Base-by-base conservation (phyloP, 768 basidiomycete genomes). In the Hemileccinum rubropunctum region DNA sequence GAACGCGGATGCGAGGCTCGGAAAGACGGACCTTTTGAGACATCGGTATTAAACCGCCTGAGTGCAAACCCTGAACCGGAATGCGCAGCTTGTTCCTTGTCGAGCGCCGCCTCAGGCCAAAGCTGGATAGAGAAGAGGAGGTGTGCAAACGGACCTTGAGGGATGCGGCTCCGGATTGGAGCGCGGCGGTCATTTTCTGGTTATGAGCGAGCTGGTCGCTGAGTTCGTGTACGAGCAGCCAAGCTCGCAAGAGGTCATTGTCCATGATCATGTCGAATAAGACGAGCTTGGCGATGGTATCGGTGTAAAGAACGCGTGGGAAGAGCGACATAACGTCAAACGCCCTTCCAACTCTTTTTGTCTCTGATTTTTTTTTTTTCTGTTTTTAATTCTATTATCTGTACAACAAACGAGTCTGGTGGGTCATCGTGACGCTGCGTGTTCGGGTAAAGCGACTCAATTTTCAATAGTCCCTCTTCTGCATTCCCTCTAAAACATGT, bases 1-100 rank as follows among this genome's bases (percentile, higher is more conserved):
- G 48, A 27, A 35, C 50, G 52, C 47, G 48, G 43, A 7, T 1
- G 27, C 17, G 48, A 27, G 10, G 14, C 40, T 4, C 13, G 23
- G 48, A 6, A 18, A 13, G 38, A 6, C 73, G 48, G 54, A 88
- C 90, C 90, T 76, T 88, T 84, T 13, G 88, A 82, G 6, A 98
- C 81, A 65, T 98, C 94, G 9, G 83, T 80, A 66, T 95, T 95
- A 68, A 87, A 90, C 34, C 94, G 79, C 57, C 93, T 74, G 35
- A 98, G 73, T 1, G 84, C 77, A 65, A 88, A 91, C 3, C 91
- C 91, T 21, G 85, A 81, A 6, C 81, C 80, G 3, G 78, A 71
- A 59, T 91, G 78, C 0, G 77, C 70, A 15, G 92, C 88, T 67
- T 93, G 86, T n/a, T 77, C 79, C 91, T 48, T 91, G 64, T 47